Conservation (phyloP, 2,329 filamentous ascomycete species). For the Pestalotiopsis sp. region DNA sequence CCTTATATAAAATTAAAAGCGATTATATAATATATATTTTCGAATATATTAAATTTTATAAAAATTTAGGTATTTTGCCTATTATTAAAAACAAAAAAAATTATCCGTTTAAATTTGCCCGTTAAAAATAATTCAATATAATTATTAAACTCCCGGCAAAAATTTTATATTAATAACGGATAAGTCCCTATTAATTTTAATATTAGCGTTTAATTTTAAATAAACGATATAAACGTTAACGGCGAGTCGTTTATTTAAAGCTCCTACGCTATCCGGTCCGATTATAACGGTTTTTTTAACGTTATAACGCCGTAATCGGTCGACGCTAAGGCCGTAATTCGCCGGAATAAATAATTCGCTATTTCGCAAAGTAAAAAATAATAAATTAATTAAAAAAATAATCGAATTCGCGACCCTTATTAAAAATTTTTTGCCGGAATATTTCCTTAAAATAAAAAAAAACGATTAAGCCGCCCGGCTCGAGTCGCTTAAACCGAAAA, state of each 20-base stretch:
- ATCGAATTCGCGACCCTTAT: not conserved
- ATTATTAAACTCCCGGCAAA: not conserved
- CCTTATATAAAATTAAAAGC: not conserved
- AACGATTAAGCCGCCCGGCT: not conserved
- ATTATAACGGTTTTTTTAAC: not conserved
- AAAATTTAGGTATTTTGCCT: not conserved
- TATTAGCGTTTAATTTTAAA: not conserved
- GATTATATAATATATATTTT: not conserved
- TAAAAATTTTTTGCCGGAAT: not conserved
- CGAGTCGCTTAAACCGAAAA: not conserved
- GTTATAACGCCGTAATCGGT: not conserved
- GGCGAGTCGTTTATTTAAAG: not conserved
- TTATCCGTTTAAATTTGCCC: not conserved
- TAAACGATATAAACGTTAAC: not conserved
- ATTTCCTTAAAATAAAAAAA: not conserved
- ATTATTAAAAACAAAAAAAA: not conserved
- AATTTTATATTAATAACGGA: not conserved
- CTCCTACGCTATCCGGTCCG: too few relatives aligned
- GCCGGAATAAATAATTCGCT: not conserved
- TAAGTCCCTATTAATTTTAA: not conserved
- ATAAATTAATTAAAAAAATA: not conserved
- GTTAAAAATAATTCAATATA: not conserved
- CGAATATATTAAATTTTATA: not conserved
- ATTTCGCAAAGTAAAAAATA: not conserved
- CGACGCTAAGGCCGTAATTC: not conserved